Evolutionary conservation across 2,329 filamentous ascomycete genomes (phyloP), one percentile per base, ranked within the genome.

Genomic region (Colletotrichum sidae): DNA sequence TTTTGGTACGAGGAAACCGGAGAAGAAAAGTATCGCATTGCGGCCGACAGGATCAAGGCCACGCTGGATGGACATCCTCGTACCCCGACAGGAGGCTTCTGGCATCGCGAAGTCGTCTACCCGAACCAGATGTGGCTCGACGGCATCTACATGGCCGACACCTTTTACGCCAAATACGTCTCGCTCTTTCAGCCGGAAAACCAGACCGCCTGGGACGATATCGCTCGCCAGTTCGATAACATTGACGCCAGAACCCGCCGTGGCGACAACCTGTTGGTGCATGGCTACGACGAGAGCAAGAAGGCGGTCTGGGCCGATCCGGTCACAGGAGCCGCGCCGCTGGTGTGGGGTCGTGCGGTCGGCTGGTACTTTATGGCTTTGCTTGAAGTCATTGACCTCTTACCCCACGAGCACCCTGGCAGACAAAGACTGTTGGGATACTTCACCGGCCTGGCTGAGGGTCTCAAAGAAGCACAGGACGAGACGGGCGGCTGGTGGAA

Each of bases 71-170:
- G 77, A 39, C 83, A 84, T 65, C 83, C 83, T 6, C 78, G 85
- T 12, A 88, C 81, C 0, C 72, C 80, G 0, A 72, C 77, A 0
- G 85, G 85, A 8, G 85, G 85, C 1, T 84, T 87, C 76, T 87
- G 84, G 83, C 85, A 87, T 68, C 69, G 74, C 2, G 71, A 76
- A 15, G 74, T 81, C 33, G 74, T 76, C 2, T 86, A 85, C 65
- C 78, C 77, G 7, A 79, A 85, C 67, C 83, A 87, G 69, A 86
- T 86, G 84, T 87, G 85, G 85, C 78, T 88, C 0, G 84, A 86
- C 68, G 86, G 86, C 1, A 82, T 84, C 25, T 85, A 78, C 73
- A 84, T 84, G 82, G 79, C 80, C 1, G 78, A 80, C 41, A 74
- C 73, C 2, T 82, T 82, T 71, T 81, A 81, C 59, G 78, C 80